Conservation (phyloP, 495 filamentous ascomycete species). For the Aspergillus conjunctus region DNA sequence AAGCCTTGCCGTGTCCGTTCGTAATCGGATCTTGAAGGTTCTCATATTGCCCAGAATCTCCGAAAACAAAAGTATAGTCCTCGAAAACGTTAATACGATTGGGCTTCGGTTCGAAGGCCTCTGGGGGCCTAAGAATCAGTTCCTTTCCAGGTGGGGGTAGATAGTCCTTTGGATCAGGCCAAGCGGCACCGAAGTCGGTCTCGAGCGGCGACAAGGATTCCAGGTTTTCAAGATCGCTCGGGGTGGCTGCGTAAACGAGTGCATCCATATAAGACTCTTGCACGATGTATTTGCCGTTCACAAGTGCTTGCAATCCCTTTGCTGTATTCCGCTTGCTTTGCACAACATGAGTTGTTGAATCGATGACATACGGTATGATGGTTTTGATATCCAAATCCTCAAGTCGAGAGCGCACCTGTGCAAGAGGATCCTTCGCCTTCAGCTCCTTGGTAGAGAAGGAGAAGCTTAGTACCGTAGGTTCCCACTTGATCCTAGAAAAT, state of each 20-base stretch:
- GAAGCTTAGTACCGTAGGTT: slow-evolving; percentile 77
- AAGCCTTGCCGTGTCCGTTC: slow-evolving; percentile 79
- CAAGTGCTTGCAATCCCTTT: slow-evolving; percentile 82
- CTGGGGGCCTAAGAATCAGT: slow-evolving; percentile 59
- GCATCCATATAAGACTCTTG: slow-evolving; percentile 73
- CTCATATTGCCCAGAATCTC: slow-evolving; percentile 75
- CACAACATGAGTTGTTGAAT: slow-evolving; percentile 82
- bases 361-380: slow-evolving; percentile 66
- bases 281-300: slow-evolving; percentile 81
- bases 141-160: slow-evolving; percentile 78
- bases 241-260: slow-evolving; percentile 65
- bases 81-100: slow-evolving; percentile 73
- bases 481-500: slow-evolving; percentile 70
- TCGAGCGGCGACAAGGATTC: slow-evolving; percentile 69
- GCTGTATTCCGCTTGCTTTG: slow-evolving; percentile 87
- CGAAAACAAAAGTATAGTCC: slow-evolving; percentile 87
- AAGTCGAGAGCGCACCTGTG: slow-evolving; percentile 60
- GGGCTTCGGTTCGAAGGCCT: slow-evolving; percentile 69
- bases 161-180: slow-evolving; percentile 73
- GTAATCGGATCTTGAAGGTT: slow-evolving; percentile 72
- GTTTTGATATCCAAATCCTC: slow-evolving; percentile 88
- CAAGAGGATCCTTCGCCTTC: slow-evolving; percentile 67
- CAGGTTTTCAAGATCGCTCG: slow-evolving; percentile 53
- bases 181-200: slow-evolving; percentile 75
- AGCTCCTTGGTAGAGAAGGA: slow-evolving; percentile 76